These are phyloP conservation scores for Elsinoe fawcettii DNA, from an alignment of 2,329 filamentous ascomycete species.

Conservation along the genomic window DNA sequence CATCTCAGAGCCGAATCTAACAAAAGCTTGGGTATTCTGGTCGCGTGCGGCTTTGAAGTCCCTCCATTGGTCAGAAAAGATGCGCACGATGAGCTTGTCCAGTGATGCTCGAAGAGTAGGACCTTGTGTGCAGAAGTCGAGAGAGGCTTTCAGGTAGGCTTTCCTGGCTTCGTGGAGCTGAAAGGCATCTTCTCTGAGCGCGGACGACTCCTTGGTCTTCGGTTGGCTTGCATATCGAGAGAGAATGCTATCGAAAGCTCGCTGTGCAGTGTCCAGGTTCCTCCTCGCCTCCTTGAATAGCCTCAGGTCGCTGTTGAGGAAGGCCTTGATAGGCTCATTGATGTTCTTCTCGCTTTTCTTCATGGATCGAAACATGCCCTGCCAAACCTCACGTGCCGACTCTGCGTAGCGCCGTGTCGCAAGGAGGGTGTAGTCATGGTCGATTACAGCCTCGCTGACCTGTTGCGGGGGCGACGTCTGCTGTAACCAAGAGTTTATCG, in stretches of 20 bases:
- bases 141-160: conserved; percentile 78
- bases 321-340: conserved; percentile 72
- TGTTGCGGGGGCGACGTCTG: conserved; percentile 66
- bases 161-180: conserved; percentile 88
- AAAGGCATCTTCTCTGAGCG: conserved; percentile 89
- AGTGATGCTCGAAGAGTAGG: conserved; percentile 77
- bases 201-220: conserved; percentile 88
- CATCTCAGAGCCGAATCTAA: conserved; percentile 69
- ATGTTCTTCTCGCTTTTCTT: conserved; percentile 70
- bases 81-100: conserved; percentile 75
- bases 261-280: conserved; percentile 69
- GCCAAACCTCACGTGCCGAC: conserved; percentile 81
- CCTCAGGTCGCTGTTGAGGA: conserved; percentile 70
- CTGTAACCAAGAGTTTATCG: conserved; percentile 67
- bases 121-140: conserved; percentile 86
- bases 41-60: conserved; percentile 72
- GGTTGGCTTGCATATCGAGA: conserved; percentile 75
- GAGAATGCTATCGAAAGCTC: conserved; percentile 72
- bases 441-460: conserved; percentile 75
- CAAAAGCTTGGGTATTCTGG: conserved; percentile 52
- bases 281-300: conserved; percentile 79
- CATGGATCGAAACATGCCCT: conserved; percentile 61
- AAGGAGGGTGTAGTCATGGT: conserved; percentile 89
- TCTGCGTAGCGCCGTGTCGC: conserved; percentile 80
- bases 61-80: conserved; percentile 81